phyloP scores from a whole-genome alignment of 169 alveolate species.

The Plasmodium relictum region DNA sequence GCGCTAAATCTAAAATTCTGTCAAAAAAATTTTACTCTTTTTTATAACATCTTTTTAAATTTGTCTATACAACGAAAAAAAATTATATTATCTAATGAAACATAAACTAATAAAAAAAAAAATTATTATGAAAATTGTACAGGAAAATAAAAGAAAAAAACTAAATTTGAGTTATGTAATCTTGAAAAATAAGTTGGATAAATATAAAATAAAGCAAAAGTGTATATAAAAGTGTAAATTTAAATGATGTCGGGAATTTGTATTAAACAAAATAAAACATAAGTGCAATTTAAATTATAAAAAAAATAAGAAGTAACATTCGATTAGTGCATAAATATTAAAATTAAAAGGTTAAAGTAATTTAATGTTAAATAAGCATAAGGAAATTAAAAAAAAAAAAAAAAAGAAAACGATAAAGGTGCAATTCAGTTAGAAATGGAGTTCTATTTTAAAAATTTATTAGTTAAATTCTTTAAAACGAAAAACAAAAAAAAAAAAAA shows the following conservation, averaged over 20 bases:
- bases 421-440: conserved; percentile 10
- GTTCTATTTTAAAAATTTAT: neutral
- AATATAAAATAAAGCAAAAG: neutral
- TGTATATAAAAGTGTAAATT: conserved; percentile 11
- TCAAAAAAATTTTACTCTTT: conserved; percentile 19
- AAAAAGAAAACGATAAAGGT: conserved; percentile 21
- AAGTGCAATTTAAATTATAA: conserved; percentile 39
- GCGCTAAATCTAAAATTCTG: conserved; percentile 75
- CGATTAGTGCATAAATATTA: conserved; percentile 54
- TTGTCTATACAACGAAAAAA: conserved; percentile 64
- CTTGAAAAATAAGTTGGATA: neutral
- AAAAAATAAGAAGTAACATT: conserved; percentile 17
- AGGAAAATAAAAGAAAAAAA: neutral
- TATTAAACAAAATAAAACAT: conserved; percentile 21
- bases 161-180: neutral
- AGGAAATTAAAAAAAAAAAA: conserved; percentile 18
- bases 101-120: conserved; percentile 9
- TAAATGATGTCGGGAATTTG: neutral
- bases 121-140: neutral
- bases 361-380: conserved; percentile 5
- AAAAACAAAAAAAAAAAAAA: conserved; percentile 7
- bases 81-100: conserved; percentile 10
- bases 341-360: conserved; percentile 8
- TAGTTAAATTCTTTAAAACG: conserved; percentile 13
- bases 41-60: conserved; percentile 22